Evolutionary conservation across 148 eudicot species (phyloP).

Genomic region (Vaccinium myrtillus): DNA sequence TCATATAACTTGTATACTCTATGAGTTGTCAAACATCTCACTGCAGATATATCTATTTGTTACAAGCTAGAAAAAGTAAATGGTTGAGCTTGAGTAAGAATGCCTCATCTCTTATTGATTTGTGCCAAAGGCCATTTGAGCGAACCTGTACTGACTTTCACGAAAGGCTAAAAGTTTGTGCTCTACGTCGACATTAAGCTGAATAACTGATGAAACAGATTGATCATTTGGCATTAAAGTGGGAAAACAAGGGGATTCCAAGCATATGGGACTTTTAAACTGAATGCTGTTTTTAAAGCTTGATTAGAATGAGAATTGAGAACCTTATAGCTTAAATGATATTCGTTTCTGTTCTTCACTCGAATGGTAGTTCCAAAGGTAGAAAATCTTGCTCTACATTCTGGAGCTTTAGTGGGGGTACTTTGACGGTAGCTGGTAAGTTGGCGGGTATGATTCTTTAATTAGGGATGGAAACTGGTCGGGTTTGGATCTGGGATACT

Average conservation of each 20-base stretch:
- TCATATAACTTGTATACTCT: neutral
- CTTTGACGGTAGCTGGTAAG: constrained; percentile 6
- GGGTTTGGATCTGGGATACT: neutral
- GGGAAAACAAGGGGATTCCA: neutral
- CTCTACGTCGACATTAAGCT: neutral
- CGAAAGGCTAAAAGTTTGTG: neutral
- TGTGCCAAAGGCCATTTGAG: neutral
- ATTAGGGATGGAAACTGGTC: neutral
- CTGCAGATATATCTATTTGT: neutral
- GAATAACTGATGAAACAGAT: neutral
- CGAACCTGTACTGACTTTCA: neutral
- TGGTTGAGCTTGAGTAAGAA: neutral
- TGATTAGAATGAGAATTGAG: neutral
- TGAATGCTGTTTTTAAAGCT: neutral
- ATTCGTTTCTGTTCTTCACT: neutral
- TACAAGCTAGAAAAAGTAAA: neutral
- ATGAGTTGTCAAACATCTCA: neutral
- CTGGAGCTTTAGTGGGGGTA: neutral
- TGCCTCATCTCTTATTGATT: neutral
- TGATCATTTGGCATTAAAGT: neutral
- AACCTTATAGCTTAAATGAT: neutral
- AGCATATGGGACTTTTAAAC: neutral
- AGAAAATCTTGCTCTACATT: constrained; percentile 4
- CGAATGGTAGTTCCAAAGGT: constrained; percentile 3
- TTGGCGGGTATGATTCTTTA: constrained; percentile 6